Conservation (phyloP, 495 filamentous ascomycete species). For the Penicillium verhagenii region DNA sequence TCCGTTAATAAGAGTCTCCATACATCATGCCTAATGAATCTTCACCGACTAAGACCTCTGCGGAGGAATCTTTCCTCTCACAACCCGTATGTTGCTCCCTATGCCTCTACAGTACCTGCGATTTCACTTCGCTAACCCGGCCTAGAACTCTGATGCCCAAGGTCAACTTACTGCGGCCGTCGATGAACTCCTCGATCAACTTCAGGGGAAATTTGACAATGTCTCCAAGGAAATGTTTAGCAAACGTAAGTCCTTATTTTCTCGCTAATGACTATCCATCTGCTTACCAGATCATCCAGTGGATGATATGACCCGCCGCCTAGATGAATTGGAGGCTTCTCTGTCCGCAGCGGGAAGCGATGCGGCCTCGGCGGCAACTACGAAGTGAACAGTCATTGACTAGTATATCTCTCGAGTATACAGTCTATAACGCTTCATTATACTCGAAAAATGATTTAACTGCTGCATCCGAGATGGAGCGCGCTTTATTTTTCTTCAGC, state of each 20-base stretch:
- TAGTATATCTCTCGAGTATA: neutral
- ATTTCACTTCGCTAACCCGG: constrained; percentile 6
- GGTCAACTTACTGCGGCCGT: constrained; percentile 72
- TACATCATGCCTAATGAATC: constrained; percentile 24
- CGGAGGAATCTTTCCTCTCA: constrained; percentile 23
- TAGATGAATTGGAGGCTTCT: constrained; percentile 83
- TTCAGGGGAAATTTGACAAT: constrained; percentile 79
- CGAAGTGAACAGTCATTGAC: constrained; percentile 18
- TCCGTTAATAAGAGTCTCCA: neutral
- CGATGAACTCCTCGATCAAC: constrained; percentile 78
- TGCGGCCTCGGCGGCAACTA: constrained; percentile 16
- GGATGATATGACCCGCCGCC: constrained; percentile 90
- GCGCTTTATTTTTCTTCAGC: neutral
- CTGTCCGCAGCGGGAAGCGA: constrained; percentile 21
- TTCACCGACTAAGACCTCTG: constrained; percentile 17
- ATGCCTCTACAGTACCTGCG: neutral
- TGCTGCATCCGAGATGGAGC: neutral
- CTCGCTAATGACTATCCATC: neutral
- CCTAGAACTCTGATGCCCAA: constrained; percentile 42
- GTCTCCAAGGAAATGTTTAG: constrained; percentile 82
- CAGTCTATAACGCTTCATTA: neutral
- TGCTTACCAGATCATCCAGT: constrained; percentile 50
- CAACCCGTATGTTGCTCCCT: constrained; percentile 16
- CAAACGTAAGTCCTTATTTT: constrained; percentile 62
- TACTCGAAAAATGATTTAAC: neutral